phyloP scores from a whole-genome alignment of 495 filamentous ascomycete genomes.

The Mytilinidion resinicola region DNA sequence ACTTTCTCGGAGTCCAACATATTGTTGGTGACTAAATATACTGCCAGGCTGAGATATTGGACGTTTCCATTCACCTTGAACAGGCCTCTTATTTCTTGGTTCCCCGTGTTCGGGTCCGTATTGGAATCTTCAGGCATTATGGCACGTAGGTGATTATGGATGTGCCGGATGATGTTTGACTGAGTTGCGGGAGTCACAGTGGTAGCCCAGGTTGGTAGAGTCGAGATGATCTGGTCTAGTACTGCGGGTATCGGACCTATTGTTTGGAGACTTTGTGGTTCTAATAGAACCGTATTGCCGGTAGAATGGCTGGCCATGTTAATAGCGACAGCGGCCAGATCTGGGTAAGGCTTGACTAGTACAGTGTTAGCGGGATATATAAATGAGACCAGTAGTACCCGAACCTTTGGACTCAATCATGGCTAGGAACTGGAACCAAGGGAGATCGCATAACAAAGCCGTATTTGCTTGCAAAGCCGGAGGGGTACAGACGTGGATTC shows the following conservation, averaged over 20 bases:
- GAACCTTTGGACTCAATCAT: background rate
- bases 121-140: background rate
- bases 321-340: conserved; percentile 1
- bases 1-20: background rate
- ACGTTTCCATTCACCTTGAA: background rate
- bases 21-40: background rate
- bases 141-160: background rate
- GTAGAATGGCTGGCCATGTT: background rate
- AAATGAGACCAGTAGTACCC: background rate
- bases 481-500: background rate
- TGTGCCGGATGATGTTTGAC: background rate
- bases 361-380: background rate
- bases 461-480: background rate
- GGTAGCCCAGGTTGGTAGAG: background rate
- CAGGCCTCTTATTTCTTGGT: background rate
- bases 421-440: conserved; percentile 1
- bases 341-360: background rate
- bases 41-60: conserved; percentile 3
- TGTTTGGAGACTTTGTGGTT: background rate
- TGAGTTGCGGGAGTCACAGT: background rate
- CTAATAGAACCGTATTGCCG: background rate
- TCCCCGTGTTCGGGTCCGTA: background rate
- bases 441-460: background rate
- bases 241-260: background rate
- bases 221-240: background rate